These are phyloP conservation scores for Yamadazyma paraphyllophila DNA, from an alignment of 805 yeast genomes.

Conservation along the genomic window DNA sequence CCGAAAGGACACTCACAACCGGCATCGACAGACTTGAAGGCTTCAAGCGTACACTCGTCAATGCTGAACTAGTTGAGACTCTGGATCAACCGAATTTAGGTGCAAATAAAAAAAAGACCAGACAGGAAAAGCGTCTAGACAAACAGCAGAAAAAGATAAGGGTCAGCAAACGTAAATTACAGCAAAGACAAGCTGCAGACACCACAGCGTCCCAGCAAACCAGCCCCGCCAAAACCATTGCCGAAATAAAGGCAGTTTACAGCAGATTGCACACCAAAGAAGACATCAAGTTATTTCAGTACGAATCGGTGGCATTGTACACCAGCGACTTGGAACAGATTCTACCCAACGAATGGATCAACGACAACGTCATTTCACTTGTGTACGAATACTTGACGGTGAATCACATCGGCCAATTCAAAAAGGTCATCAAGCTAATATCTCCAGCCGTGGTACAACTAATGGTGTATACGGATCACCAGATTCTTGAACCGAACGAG, in stretches of 20 bases:
- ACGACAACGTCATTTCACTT: constrained; percentile 66
- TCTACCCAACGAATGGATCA: constrained; percentile 68
- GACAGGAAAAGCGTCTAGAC: constrained; percentile 7
- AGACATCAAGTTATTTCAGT: constrained; percentile 40
- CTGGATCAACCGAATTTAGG: not conserved
- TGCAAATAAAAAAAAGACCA: constrained; percentile 3
- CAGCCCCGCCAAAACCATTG: not conserved
- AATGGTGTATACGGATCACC: constrained; percentile 46
- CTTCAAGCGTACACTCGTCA: not conserved
- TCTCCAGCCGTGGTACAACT: constrained; percentile 65
- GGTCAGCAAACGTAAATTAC: constrained; percentile 8
- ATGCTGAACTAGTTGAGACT: not conserved
- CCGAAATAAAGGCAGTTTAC: constrained; percentile 20
- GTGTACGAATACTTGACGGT: constrained; percentile 49
- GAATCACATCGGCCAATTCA: constrained; percentile 18
- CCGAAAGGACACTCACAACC: constrained; percentile 9
- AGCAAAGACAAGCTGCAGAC: not conserved
- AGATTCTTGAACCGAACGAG: constrained; percentile 20
- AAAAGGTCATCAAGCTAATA: constrained; percentile 29
- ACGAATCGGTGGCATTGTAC: constrained; percentile 56
- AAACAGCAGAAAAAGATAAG: constrained; percentile 11
- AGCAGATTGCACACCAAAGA: constrained; percentile 14
- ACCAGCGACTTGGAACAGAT: constrained; percentile 57
- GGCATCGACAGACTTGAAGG: constrained; percentile 12
- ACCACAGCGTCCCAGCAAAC: not conserved